A percentile compares a stretch with the other conserved stretches of the same genome.
Evolutionary conservation across 768 basidiomycete genomes (phyloP).

Genomic region (Boletus rubescentipes): DNA sequence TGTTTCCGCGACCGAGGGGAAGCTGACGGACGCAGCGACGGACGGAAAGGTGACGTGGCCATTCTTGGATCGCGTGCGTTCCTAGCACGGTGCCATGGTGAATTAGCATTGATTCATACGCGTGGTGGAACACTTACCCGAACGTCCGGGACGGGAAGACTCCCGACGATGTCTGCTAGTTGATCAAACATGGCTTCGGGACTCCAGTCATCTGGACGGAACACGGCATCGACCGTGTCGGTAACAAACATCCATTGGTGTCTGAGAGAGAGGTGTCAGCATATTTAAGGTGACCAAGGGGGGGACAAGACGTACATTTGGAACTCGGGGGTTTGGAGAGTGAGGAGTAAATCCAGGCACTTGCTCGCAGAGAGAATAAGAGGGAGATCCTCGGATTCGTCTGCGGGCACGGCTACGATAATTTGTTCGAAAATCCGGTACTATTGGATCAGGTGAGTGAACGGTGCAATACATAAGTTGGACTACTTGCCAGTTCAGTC

Average conservation of each 20-base stretch:
- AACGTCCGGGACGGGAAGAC: constrained; percentile 50
- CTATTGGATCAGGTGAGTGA: constrained; percentile 39
- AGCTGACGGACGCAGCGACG: constrained; percentile 17
- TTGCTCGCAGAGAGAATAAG: constrained; percentile 89
- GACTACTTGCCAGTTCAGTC: constrained; percentile 74
- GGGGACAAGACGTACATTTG: constrained; percentile 66
- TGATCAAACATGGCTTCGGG: constrained; percentile 92
- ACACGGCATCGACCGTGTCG: constrained; percentile 94
- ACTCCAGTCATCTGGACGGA: constrained; percentile 77
- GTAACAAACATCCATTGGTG: constrained; percentile 99
- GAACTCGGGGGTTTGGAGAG: constrained; percentile 95
- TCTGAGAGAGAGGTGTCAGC: constrained; percentile 36
- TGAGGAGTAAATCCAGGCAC: constrained; percentile 88
- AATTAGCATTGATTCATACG: not conserved
- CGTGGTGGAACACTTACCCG: constrained; percentile 14
- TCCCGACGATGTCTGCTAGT: constrained; percentile 78
- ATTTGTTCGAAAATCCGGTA: constrained; percentile 88
- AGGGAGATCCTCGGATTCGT: constrained; percentile 82
- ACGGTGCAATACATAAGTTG: not conserved
- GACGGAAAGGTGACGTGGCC: constrained; percentile 24
- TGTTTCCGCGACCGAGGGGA: constrained; percentile 36
- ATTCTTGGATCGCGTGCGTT: constrained; percentile 26
- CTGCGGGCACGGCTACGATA: constrained; percentile 65
- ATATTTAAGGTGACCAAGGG: not conserved
- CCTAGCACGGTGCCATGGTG: constrained; percentile 11